Base-by-base conservation (phyloP, 75 land plant genomes). In the Pseudotsuga menziesii region DNA sequence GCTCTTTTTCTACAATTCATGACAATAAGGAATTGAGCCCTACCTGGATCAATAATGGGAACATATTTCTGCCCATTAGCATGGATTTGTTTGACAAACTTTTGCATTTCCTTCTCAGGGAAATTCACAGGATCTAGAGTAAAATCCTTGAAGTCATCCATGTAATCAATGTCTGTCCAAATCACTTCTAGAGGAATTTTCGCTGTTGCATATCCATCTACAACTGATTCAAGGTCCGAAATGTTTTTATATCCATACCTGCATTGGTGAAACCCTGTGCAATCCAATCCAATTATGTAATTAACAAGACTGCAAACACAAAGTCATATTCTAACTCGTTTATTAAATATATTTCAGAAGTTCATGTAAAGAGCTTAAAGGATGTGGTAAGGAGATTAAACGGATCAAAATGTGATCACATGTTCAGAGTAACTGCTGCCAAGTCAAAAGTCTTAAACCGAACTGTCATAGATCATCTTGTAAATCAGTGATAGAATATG, bases 131-230 rank as follows among this genome's bases (percentile, higher is more conserved):
- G 93, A 61, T 93, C 86, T 12, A 91, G 72, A 39, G 93, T 90
- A 80, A 93, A 93, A 79, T 91, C 95, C 77, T 84, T 93, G 82
- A 75, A 87, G 9, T n/a, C 76, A 78, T 93, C 91, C 95, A 93
- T 93, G 84, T 93, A 86, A 76, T 93, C 95, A 80, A 93, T 93
- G 67, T 93, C 93, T 22, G 89, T 83, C 95, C 95, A 93, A 78
- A 93, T 93, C 54, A 83, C 84, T 77, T 93, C 95, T 12, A 93
- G 85, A 22, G 95, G 95, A n/a, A 93, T 83, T 26, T 60, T 26
- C 11, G 84, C 93, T 70, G 77, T 79, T 64, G 82, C 76, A 80
- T 91, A 93, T 13, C 81, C 82, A 29, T 88, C 86, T 35, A 91
- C 91, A 58, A 93, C 95, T 15, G 72, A 75, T 32, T 89, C 88